phyloP scores from a whole-genome alignment of 306 rosid species.

The Pterocarpus santalinus region DNA sequence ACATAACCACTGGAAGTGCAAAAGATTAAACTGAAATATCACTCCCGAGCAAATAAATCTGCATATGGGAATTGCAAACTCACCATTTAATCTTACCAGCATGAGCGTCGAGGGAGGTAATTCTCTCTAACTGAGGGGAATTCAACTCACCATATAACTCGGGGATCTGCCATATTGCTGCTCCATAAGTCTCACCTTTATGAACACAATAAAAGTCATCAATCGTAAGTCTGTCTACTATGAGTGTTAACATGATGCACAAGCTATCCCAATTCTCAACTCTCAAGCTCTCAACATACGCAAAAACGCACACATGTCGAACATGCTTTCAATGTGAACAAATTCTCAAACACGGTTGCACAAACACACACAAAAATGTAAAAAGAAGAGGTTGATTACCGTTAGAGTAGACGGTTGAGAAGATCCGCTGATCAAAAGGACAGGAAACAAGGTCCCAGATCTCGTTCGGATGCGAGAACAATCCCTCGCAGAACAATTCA shows the following conservation, averaged over 20 bases:
- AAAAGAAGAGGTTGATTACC: constrained; percentile 57
- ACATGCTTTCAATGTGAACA: not conserved
- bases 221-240: constrained; percentile 19
- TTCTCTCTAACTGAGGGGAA: constrained; percentile 88
- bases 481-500: constrained; percentile 92
- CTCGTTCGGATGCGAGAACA: constrained; percentile 97
- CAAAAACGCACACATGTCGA: not conserved
- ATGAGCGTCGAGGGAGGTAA: constrained; percentile 76
- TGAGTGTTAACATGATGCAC: constrained; percentile 1
- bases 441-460: constrained; percentile 98
- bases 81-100: constrained; percentile 89
- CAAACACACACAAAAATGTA: not conserved
- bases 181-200: constrained; percentile 89
- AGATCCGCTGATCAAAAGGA: constrained; percentile 95
- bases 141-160: constrained; percentile 94
- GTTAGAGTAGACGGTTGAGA: constrained; percentile 91
- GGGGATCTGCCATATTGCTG: constrained; percentile 98
- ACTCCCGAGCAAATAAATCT: constrained; percentile 6
- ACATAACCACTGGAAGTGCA: constrained; percentile 8
- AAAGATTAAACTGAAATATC: constrained; percentile 24
- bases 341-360: not conserved
- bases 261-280: constrained; percentile 9
- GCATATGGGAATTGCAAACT: constrained; percentile 50
- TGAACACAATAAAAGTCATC: constrained; percentile 41
- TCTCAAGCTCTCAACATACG: not conserved